Evolutionary conservation across 176 grass and related monocot species (phyloP), one percentile per base, ranked within the genome.

Genomic region (Cenchrus fungigraminus): DNA sequence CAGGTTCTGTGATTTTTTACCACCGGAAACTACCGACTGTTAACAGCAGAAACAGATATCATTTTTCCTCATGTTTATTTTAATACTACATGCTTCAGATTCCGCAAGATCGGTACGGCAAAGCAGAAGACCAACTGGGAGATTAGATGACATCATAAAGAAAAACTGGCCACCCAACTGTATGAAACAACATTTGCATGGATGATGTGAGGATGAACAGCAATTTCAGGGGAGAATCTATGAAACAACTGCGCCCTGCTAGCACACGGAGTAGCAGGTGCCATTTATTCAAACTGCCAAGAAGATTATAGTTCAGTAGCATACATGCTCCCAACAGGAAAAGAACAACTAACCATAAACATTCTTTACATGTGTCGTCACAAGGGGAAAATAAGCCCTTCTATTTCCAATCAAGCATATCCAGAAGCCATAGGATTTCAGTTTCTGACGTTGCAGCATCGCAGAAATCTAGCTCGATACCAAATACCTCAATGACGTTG

Each of bases 371-470:
- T 67, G 51, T 61, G 16, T 51, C 43, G 50, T 59, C 42, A 83
- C 68, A 82, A 72, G 16, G 47, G 10, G 13, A 57, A 12, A 11
- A 28, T 9, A 17, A 69, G 12, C 47, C 22, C 13, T 65, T 81
- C 66, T 94, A 95, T 89, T 91, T 95, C 91, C 93, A 95, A 72
- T 95, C 93, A 59, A 95, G 93, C 93, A 95, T 91, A 82, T 95
- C 91, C 69, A 93, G 76, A 25, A 95, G 91, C 91, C 93, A 95
- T 77, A 95, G 56, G 43, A 93, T 87, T 85, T 95, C 93, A 34
- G 81, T 83, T 66, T 93, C 93, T 3, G 90, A 84, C 50, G 58
- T 85, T n/a, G 91, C 93, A 0, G 91, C 93, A 5, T 95, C 93
- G 74, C 93, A 95, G 79, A 95, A 95, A 76, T 95, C 93, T 60